Conservation (phyloP, 495 filamentous ascomycete species). For the Trichoderma asperelloides region DNA sequence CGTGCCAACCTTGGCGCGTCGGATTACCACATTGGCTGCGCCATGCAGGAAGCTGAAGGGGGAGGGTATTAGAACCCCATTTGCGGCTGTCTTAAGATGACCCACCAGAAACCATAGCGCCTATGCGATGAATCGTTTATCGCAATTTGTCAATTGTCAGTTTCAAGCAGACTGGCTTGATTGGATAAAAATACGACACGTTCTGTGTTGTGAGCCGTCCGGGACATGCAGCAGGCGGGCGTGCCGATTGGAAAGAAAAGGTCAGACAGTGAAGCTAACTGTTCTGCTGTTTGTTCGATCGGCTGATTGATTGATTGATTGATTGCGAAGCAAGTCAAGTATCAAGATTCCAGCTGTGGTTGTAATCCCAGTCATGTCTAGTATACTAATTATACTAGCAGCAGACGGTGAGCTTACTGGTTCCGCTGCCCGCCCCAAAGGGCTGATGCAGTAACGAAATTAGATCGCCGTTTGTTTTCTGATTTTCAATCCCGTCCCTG, state of each 20-base stretch:
- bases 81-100: background rate
- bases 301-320: too few relatives aligned
- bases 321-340: too few relatives aligned
- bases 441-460: slow-evolving; percentile 4
- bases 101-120: background rate
- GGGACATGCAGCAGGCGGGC: background rate
- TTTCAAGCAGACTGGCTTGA: background rate
- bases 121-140: slow-evolving; percentile 7
- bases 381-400: background rate
- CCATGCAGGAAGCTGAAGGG: slow-evolving; percentile 7
- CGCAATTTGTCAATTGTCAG: slow-evolving; percentile 3
- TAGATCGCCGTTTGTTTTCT: slow-evolving; percentile 8
- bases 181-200: slow-evolving; percentile 6
- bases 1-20: background rate
- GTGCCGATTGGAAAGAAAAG: background rate
- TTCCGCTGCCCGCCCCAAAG: background rate
- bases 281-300: background rate
- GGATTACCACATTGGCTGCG: background rate
- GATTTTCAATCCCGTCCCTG: background rate
- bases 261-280: background rate
- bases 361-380: background rate
- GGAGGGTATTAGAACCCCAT: background rate
- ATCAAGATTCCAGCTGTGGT: background rate
- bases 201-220: background rate
- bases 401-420: background rate